Evolutionary conservation across 164 flowering plant genomes (phyloP).

Genomic region (Saururus chinensis): DNA sequence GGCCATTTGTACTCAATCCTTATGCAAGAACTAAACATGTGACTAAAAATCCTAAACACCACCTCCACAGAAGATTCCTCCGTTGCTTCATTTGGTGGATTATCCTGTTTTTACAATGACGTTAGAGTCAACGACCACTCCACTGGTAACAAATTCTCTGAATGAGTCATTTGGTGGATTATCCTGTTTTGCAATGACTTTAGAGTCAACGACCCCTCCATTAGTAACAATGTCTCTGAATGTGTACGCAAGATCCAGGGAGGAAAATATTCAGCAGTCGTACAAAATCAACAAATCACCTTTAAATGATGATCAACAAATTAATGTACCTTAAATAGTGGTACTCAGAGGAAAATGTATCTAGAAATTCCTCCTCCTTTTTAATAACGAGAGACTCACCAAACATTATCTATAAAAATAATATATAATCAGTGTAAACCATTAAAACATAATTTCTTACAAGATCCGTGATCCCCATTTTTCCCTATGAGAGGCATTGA

Average conservation of each 20-base stretch:
- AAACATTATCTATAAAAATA: constrained; percentile 50
- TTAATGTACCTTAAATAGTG: constrained; percentile 47
- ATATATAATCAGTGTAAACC: constrained; percentile 4
- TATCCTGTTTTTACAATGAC: constrained; percentile 20
- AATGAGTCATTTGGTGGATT: constrained; percentile 5
- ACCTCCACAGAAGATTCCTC: constrained; percentile 22
- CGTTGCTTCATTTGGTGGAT: constrained; percentile 13
- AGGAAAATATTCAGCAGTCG: not conserved
- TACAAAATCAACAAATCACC: not conserved
- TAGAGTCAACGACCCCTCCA: constrained; percentile 39
- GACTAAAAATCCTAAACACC: constrained; percentile 12
- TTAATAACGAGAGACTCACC: constrained; percentile 64
- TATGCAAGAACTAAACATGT: not conserved
- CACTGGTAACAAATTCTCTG: constrained; percentile 42
- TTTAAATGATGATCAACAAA: not conserved
- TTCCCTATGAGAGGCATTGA: constrained; percentile 30
- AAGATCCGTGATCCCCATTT: constrained; percentile 70
- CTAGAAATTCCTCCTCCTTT: constrained; percentile 72
- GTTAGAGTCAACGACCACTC: constrained; percentile 33
- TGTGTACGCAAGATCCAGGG: not conserved
- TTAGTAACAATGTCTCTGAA: constrained; percentile 35
- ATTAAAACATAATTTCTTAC: not conserved
- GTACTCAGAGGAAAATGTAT: constrained; percentile 52
- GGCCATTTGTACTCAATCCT: not conserved
- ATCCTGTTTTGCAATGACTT: constrained; percentile 21